Evolutionary conservation across 495 filamentous ascomycete species (phyloP).

Genomic region (Aspergillus bridgeri): DNA sequence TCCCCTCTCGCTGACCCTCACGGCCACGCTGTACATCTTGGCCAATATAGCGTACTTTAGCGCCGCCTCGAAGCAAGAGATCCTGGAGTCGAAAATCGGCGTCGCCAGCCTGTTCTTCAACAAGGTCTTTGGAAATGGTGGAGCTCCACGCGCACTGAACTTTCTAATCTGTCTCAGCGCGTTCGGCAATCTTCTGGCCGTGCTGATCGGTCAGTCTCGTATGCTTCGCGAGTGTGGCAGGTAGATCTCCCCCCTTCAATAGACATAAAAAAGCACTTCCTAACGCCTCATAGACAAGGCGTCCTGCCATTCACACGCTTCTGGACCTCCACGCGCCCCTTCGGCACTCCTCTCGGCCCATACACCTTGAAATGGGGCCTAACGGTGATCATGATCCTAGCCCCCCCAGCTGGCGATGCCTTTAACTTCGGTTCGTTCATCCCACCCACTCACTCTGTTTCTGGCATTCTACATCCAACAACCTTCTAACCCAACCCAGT

Average conservation of each 20-base stretch:
- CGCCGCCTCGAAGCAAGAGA: conserved; percentile 52
- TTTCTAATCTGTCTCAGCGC: conserved; percentile 60
- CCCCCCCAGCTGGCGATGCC: conserved; percentile 64
- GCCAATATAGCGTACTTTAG: conserved; percentile 63
- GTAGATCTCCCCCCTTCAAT: no score
- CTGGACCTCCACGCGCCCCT: conserved; percentile 62
- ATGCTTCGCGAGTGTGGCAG: conserved; percentile 59
- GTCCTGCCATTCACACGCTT: conserved; percentile 60
- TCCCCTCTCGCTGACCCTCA: conserved; percentile 45
- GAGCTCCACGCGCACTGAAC: conserved; percentile 52
- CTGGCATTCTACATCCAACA: neutral
- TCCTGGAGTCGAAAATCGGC: conserved; percentile 49
- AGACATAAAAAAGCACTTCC: no score
- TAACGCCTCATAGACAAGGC: conserved; percentile 50
- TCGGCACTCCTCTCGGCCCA: conserved; percentile 58
- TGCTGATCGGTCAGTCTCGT: conserved; percentile 55
- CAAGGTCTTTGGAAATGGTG: conserved; percentile 52
- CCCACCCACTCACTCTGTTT: neutral
- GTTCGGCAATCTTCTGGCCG: conserved; percentile 61
- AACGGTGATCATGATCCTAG: conserved; percentile 62
- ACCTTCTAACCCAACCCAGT: conserved; percentile 28
- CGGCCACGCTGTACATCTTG: conserved; percentile 55
- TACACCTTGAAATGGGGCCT: conserved; percentile 57
- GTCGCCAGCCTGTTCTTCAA: conserved; percentile 59
- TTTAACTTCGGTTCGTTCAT: conserved; percentile 53